Base-by-base conservation (phyloP, 495 filamentous ascomycete genomes). In the Filosporella fistucella region DNA sequence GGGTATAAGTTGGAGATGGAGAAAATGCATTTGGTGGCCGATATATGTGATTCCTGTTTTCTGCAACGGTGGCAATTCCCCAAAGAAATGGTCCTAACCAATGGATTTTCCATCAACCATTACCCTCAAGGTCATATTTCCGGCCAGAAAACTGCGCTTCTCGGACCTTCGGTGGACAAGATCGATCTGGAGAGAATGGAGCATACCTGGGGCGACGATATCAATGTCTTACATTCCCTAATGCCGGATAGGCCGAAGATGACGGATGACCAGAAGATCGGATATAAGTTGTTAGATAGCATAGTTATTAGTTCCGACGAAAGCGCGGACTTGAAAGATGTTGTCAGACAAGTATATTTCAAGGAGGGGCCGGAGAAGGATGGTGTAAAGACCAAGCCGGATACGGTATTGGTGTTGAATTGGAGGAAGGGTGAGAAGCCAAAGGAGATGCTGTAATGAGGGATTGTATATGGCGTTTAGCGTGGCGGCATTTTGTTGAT, bases 21-120 rank as follows among this genome's bases (percentile, higher is more conserved):
- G 35, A 70, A 71, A 38, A 67, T 70, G 37, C 61, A 65, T 43
- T 28, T 59, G 8, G 64, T 82, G n/a, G 62, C 76, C 22, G 66
- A 75, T 33, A 57, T 77, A 1, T 84, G 79, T 52, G 78, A 76
- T 21, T 56, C 58, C 12, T 82, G 77, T 45, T 70, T 81, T 33
- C 58, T 82, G 40, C 75, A 77, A 47, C 70, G 77, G 25, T 84
- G 71, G 66, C 62, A 68, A n/a, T 82, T 82, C 45, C 59, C 58
- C 9, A 76, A 79, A 42, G 68, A 70, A 12, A 73, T 71, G 60
- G 60, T 81, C 4, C 53, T 84, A 24, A 71, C 75, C 5, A 81
- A 80, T 52, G 80, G 79, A 0, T 77, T 69, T 56, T 78, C 77
- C 2, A 64, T 82, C 32, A 63, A 71, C 16, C 64, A 72, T 24